Base-by-base conservation (phyloP, 495 filamentous ascomycete species). In the Pyronema domesticum region DNA sequence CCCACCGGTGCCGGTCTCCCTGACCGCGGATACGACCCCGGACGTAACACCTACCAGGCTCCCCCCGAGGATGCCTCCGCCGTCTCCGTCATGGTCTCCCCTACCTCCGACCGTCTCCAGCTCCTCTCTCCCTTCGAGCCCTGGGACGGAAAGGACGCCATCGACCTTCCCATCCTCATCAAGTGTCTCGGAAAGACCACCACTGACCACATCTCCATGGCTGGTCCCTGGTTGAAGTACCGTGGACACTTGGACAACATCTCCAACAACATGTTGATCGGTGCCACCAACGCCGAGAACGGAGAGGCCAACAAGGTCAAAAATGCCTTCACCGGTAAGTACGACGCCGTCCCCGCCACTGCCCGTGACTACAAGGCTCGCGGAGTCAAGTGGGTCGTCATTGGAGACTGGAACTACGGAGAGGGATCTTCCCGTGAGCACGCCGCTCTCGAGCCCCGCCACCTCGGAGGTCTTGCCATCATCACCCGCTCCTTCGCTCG, bases 211-310 rank as follows among this genome's bases (percentile, higher is more conserved):
- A 98, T 98, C 72, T 96, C 93, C 56, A 96, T 89, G 86, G 91
- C 91, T 66, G 91, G 91, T 59, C 91, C 91, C 46, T 98, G 91
- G 91, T 79, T 98, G 71, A 98, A 98, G 78, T 98, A 98, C 80
- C 87, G 93, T 78, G 91, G 91, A 47, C 91, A 98, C 70, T 78
- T 98, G 68, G 93, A 98, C 78, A 98, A 98, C 79, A 96, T 98
- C 76, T 96, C 93, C 66, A 96, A 96, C 81, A 98, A 98, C 80
- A 95, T 96, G 89, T 73, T 98, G 70, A 96, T 98, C 65, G 93
- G 93, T 74, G 91, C 91, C 58, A 84, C 86, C 74, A 98, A 96
- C 73, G 76, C 78, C 57, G 89, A 82, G 60, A 98, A 96, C 72
- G 87, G 83, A 54, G 85, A 98, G 76, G 91, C 89, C 60, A 98